These are phyloP conservation scores for Mucor piriformis DNA, from an alignment of 371 early-diverging fungal species.

Conservation along the genomic window DNA sequence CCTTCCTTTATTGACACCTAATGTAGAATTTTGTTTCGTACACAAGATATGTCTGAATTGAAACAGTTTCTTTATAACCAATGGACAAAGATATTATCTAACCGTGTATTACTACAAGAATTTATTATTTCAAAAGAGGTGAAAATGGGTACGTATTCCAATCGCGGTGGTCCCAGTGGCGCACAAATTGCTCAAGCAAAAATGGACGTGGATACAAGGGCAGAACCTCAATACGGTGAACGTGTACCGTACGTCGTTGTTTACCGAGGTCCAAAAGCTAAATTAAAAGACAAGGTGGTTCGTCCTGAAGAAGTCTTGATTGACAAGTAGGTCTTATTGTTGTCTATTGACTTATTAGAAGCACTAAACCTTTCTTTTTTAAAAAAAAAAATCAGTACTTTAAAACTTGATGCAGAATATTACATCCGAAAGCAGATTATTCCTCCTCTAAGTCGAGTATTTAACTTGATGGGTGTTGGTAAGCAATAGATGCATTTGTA, in stretches of 20 bases:
- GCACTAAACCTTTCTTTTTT: background rate
- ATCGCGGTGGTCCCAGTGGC: conserved; percentile 68
- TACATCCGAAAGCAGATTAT: conserved; percentile 86
- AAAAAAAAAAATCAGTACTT: conserved; percentile 28
- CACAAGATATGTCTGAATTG: conserved; percentile 79
- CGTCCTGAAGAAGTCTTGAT: conserved; percentile 65
- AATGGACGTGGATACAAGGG: conserved; percentile 70
- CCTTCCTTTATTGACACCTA: background rate
- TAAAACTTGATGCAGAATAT: conserved; percentile 75
- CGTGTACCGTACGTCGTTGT: conserved; percentile 89
- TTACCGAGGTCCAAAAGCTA: conserved; percentile 63
- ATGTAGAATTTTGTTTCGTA: conserved; percentile 71
- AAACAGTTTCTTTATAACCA: conserved; percentile 73
- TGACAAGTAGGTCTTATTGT: conserved; percentile 41
- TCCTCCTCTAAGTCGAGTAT: conserved; percentile 79
- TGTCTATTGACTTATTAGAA: background rate
- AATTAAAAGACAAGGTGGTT: conserved; percentile 74
- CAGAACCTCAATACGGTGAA: conserved; percentile 86
- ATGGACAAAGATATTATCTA: conserved; percentile 71
- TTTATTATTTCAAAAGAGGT: conserved; percentile 89
- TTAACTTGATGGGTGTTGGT: conserved; percentile 79
- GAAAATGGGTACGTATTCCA: conserved; percentile 60
- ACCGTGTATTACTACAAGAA: conserved; percentile 71
- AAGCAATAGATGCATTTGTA: conserved; percentile 6
- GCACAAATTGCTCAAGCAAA: conserved; percentile 68